These are phyloP conservation scores for Yamadazyma taylorii DNA, from an alignment of 1,139 yeast species.

Conservation along the genomic window DNA sequence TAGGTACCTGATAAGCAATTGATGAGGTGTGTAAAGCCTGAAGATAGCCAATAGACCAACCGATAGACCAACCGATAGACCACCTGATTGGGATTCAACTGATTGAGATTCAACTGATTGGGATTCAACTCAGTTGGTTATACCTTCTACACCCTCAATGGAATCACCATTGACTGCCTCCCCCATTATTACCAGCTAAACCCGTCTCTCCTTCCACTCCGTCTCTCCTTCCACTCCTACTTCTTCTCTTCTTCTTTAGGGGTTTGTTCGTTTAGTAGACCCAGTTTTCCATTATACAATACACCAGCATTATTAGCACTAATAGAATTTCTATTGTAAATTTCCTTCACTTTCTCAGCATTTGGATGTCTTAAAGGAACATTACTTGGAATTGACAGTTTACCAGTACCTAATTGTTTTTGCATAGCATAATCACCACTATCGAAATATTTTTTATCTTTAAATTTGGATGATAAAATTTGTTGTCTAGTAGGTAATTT, in stretches of 20 bases:
- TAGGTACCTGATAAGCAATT: too few species aligned
- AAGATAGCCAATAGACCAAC: too few species aligned
- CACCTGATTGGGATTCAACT: too few species aligned
- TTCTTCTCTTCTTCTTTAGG: slow-evolving; percentile 23
- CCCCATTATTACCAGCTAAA: too few species aligned
- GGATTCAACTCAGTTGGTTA: too few species aligned
- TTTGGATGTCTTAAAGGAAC: slow-evolving; percentile 48
- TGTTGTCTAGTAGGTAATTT: slow-evolving; percentile 86
- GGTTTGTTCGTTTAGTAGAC: slow-evolving; percentile 45
- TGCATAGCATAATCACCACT: slow-evolving; percentile 97
- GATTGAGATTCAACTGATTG: too few species aligned
- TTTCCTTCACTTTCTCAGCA: slow-evolving; percentile 51
- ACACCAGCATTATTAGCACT: slow-evolving; percentile 47
- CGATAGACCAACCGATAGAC: too few species aligned
- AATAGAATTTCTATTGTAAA: slow-evolving; percentile 45
- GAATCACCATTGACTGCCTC: too few species aligned
- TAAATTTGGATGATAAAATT: slow-evolving; percentile 71
- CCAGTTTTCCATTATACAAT: slow-evolving; percentile 47
- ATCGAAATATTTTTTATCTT: slow-evolving; percentile 92
- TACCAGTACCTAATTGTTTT: slow-evolving; percentile 42
- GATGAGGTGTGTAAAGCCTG: too few species aligned
- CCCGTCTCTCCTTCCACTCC: too few species aligned
- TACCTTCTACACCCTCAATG: too few species aligned
- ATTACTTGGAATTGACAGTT: slow-evolving; percentile 21
- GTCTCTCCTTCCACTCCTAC: not conserved